Percentiles rank a stretch among this genome's conserved stretches.
phyloP scores from a whole-genome alignment of 2,329 filamentous ascomycete genomes.

The Dichotomopilus funicola region DNA sequence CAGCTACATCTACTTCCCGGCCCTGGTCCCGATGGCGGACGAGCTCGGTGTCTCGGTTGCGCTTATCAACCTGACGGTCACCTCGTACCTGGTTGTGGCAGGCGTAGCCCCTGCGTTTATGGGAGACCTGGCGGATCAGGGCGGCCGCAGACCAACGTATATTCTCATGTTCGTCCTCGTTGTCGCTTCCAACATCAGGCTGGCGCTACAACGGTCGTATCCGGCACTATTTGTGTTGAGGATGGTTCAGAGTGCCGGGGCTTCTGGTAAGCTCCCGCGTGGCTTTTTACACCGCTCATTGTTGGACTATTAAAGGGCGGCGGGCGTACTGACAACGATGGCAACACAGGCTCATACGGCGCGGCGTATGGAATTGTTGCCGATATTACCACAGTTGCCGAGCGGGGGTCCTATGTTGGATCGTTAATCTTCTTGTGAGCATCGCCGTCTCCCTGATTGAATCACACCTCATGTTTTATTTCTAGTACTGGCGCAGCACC shows the following conservation, averaged over 20 bases:
- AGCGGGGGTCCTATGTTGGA: constrained; percentile 54
- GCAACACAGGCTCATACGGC: constrained; percentile 42
- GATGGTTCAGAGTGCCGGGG: constrained; percentile 38
- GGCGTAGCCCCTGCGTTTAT: constrained; percentile 35
- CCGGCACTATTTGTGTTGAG: constrained; percentile 43
- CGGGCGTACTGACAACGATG: background rate
- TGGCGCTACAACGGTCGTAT: constrained; percentile 42
- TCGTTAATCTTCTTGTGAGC: background rate
- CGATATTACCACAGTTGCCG: constrained; percentile 55
- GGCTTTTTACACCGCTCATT: no score
- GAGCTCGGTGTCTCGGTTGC: constrained; percentile 33
- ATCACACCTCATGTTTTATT: constrained; percentile 37
- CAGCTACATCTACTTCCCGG: constrained; percentile 49
- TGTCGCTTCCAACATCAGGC: constrained; percentile 46
- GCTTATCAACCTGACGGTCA: constrained; percentile 46
- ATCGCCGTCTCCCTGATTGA: background rate
- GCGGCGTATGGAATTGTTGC: constrained; percentile 56
- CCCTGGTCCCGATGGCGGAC: constrained; percentile 41
- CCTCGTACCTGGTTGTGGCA: constrained; percentile 50
- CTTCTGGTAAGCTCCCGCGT: background rate
- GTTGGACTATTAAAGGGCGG: no score
- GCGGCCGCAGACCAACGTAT: constrained; percentile 49
- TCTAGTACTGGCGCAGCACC: constrained; percentile 29
- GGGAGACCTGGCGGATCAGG: constrained; percentile 48
- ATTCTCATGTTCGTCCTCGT: constrained; percentile 47